phyloP scores from a whole-genome alignment of 495 filamentous ascomycete genomes.

The Tirmania nivea region DNA sequence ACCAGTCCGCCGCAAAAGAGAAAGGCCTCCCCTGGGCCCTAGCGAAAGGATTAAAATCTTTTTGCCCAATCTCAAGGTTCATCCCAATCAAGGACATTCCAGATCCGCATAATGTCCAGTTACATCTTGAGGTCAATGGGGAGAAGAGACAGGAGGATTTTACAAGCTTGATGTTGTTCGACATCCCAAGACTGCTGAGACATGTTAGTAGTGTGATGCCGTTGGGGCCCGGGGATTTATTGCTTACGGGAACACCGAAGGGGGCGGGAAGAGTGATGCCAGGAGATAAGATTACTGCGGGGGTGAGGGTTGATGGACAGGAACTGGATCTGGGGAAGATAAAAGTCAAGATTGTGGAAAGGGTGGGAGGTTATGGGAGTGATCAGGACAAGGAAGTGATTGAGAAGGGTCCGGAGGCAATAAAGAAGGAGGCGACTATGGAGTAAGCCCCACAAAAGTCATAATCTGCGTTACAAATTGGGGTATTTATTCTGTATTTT shows the following conservation, averaged over 20 bases:
- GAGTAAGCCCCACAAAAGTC: conserved; percentile 13
- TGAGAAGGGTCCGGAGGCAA: too few relatives aligned
- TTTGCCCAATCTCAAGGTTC: conserved; percentile 58
- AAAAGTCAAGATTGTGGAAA: conserved; percentile 60
- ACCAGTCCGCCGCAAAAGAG: conserved; percentile 82
- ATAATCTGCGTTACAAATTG: too few relatives aligned
- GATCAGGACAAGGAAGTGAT: background rate
- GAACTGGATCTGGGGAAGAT: conserved; percentile 73
- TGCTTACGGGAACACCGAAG: conserved; percentile 91
- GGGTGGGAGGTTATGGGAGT: conserved; percentile 25
- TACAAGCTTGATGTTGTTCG: conserved; percentile 78
- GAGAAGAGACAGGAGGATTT: conserved; percentile 57
- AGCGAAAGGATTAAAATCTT: conserved; percentile 92
- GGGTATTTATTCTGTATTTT: too few relatives aligned
- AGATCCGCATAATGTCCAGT: conserved; percentile 68
- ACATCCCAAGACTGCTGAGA: conserved; percentile 62
- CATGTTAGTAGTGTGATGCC: conserved; percentile 92
- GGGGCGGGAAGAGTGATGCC: conserved; percentile 70
- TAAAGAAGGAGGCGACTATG: background rate
- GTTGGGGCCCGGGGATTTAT: conserved; percentile 72
- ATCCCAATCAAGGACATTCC: conserved; percentile 59
- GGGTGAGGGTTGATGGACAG: conserved; percentile 58
- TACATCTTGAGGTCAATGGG: conserved; percentile 62
- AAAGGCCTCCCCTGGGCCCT: conserved; percentile 94
- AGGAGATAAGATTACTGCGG: conserved; percentile 76